These are phyloP conservation scores for Capronia coronata DNA, from an alignment of 2,329 filamentous ascomycete species.

Conservation along the genomic window DNA sequence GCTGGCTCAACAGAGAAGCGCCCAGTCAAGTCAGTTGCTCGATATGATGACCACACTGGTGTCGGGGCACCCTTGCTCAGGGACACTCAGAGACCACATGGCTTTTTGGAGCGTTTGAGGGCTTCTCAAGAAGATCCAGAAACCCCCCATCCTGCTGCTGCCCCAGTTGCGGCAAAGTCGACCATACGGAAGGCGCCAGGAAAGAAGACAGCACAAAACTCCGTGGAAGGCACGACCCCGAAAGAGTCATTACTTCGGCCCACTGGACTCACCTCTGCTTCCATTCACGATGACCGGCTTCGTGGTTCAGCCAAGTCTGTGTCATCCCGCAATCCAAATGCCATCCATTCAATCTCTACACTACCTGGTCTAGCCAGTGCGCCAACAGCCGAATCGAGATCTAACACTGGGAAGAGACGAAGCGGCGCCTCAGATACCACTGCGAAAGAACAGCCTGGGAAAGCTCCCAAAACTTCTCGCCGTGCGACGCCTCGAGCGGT, in stretches of 20 bases:
- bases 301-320: neutral
- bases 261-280: neutral
- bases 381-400: neutral
- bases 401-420: neutral
- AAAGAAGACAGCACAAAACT: neutral
- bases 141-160: neutral
- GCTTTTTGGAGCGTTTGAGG: slow-evolving; percentile 3
- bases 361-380: neutral
- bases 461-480: neutral
- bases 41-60: neutral
- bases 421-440: neutral
- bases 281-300: neutral
- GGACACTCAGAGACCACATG: neutral
- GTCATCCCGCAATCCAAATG: neutral
- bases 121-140: slow-evolving; percentile 4
- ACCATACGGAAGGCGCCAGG: neutral
- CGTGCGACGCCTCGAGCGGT: neutral
- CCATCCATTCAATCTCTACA: neutral
- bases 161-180: neutral
- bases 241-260: neutral
- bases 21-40: neutral
- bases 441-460: neutral
- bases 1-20: neutral
- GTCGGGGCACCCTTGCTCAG: neutral
- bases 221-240: neutral